Percentiles rank a stretch among this genome's conserved stretches.
Conservation (phyloP, 1,284 basidiomycete genomes). For the Cerioporus squamosus region DNA sequence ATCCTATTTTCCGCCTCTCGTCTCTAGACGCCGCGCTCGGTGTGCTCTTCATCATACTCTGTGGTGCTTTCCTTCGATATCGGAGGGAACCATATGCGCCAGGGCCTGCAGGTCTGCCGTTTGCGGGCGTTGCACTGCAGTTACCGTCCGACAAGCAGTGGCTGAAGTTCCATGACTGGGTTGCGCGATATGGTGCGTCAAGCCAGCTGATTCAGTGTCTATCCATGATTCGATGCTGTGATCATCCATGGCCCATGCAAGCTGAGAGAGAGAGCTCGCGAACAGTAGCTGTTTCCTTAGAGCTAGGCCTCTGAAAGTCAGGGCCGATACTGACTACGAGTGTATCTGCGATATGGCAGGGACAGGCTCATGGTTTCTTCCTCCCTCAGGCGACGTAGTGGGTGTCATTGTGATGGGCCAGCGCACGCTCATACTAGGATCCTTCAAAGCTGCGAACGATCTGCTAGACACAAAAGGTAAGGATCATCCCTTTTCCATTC, state of each 20-base stretch:
- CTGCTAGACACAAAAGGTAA: constrained; percentile 36
- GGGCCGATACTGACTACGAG: no score
- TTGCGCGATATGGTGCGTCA: constrained; percentile 33
- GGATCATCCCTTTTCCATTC: not conserved
- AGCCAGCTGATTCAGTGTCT: not conserved
- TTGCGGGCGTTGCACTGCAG: constrained; percentile 36
- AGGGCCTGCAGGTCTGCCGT: constrained; percentile 27
- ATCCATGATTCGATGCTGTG: not conserved
- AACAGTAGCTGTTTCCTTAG: no score
- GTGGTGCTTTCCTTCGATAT: not conserved
- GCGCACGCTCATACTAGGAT: constrained; percentile 36
- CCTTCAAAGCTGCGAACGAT: constrained; percentile 34
- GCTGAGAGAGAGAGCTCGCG: no score
- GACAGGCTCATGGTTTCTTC: not conserved
- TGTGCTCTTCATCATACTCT: not conserved
- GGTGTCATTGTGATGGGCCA: constrained; percentile 35
- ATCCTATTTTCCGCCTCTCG: not conserved
- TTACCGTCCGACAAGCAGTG: constrained; percentile 37
- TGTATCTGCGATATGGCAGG: not conserved
- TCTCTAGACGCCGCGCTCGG: not conserved
- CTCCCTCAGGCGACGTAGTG: constrained; percentile 33
- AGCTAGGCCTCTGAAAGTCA: no score
- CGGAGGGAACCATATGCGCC: constrained; percentile 11
- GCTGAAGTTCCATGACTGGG: constrained; percentile 39
- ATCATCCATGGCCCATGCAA: no score